Percentiles rank a stretch among this genome's conserved stretches.
phyloP scores from a whole-genome alignment of 1,284 basidiomycete species.

The Cutaneotrichosporon sp. region DNA sequence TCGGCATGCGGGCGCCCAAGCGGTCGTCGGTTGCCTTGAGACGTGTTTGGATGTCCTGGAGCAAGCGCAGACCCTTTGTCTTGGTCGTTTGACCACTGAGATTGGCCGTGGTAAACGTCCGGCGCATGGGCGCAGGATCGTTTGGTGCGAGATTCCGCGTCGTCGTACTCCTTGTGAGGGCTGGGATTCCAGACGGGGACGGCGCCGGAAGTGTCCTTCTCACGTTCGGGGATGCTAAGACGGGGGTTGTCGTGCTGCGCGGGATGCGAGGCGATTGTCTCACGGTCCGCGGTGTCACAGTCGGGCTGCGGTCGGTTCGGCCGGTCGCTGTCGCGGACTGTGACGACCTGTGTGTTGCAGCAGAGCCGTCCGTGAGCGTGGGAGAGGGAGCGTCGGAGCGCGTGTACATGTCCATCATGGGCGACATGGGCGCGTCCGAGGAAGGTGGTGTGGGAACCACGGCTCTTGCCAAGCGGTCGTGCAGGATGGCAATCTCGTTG shows the following conservation, averaged over 20 bases:
- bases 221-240: constrained; percentile 12
- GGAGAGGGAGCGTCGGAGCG: constrained; percentile 17
- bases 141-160: constrained; percentile 33
- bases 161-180: constrained; percentile 42
- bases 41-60: constrained; percentile 45
- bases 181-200: constrained; percentile 37
- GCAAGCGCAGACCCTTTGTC: constrained; percentile 40
- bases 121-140: neutral
- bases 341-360: constrained; percentile 7
- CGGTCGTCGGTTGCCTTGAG: constrained; percentile 47
- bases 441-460: constrained; percentile 42
- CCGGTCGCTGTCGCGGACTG: constrained; percentile 2
- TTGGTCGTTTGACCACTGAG: constrained; percentile 33
- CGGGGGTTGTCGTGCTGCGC: constrained; percentile 9
- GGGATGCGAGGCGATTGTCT: constrained; percentile 11
- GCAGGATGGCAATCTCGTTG: constrained; percentile 77
- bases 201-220: constrained; percentile 17
- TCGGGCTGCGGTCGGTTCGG: constrained; percentile 14
- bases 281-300: constrained; percentile 11
- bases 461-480: constrained; percentile 60
- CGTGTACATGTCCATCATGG: constrained; percentile 19
- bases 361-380: constrained; percentile 11
- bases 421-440: constrained; percentile 42
- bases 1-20: constrained; percentile 36
- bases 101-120: constrained; percentile 7